Evolutionary conservation across 2,329 filamentous ascomycete species (phyloP), one percentile per base, ranked within the genome.

Genomic region (Conoideocrella luteorostrata): DNA sequence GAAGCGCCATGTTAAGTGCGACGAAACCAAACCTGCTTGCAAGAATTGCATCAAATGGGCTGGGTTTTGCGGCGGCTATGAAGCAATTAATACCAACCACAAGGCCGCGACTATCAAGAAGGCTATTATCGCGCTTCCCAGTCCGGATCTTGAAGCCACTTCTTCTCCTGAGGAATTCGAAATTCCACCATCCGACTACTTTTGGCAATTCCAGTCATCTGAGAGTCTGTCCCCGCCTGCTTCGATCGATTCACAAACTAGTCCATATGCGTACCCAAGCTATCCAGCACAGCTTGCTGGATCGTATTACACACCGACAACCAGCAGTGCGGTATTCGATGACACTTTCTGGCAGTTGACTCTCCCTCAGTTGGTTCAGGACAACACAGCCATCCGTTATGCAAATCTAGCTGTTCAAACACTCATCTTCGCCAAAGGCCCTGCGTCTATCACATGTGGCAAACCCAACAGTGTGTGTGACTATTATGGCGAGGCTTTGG

Each of bases 391-490:
- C 3, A 55, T 69, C 10, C 57, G 58, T 7, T 62, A 61, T 36
- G 65, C 66, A 15, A 61, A 60, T 44, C 54, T 66, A 24, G 66
- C 65, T 7, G 56, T 67, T 11, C 65, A 65, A 17, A 60, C 60
- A 5, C 54, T 61, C 22, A 47, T 59, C 17, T 57, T 62, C 10
- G 56, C 56, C 17, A 59, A 55, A 23, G 37, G 42, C 21, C 48
- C 56, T 20, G 23, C 42, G 35, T 12, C n/a, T 17, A 20, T 39
- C 24, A 26, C 43, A 40, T 13, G 51, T 38, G 17, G 39, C 43
- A 28, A 30, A 40, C 39, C 41, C 15, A 12, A 44, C 23, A 33
- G 48, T n/a, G n/a, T n/a, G n/a, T 18, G 44, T 41, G 45, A 54
- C 9, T 52, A 58, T 33, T 66, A 65, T 48, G 54, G 56, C 7